Evolutionary conservation across 208 protist species (phyloP), one percentile per base, ranked within the genome.

Genomic region (Acanthamoeba rhysodes): DNA sequence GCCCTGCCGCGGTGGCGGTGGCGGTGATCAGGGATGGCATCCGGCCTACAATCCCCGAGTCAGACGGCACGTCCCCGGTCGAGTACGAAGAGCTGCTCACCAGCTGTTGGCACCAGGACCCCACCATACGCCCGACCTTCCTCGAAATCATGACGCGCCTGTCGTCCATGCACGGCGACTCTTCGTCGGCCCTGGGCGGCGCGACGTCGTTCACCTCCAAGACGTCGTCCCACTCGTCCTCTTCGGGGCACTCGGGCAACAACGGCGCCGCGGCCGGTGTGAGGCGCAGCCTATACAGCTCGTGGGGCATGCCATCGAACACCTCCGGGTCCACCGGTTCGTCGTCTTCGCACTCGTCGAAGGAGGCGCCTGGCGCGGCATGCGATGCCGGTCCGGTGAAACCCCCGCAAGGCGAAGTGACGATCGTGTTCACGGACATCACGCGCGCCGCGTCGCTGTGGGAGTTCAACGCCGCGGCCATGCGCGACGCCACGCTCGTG

Each of bases 381-480:
- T 24, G 24, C 18, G 27, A 9, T 2, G 74, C 74, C 18, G 74
- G 34, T 41, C 22, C 24, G 14, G 72, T 82, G 72, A 24, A 18
- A 24, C 5, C 72, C 6, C 72, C 72, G 18, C 16, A 53, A 2
- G 80, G 50, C 10, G 53, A 90, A 6, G 53, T 90, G 14, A 90
- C 80, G 7, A 62, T 90, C 50, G 53, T 90, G 16, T 90, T 90
- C 80, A 90, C 48, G 2, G 80, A 90, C 50, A 90, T 90, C 37
- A 50, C 34, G 72, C 72, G 72, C 6, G 72, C 82, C n/a, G 82
- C 82, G 16, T 90, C 82, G 29, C 29, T 90, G 18, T 90, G 82
- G 82, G 48, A 90, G 34, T 90, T 90, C 82, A 62, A 90, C 22
- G 45, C 82, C 6, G 82, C 34, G 1, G 82, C 82, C 18, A 90